These are phyloP conservation scores for Dioscorea alata DNA, from an alignment of 106 monocot species.

Conservation along the genomic window DNA sequence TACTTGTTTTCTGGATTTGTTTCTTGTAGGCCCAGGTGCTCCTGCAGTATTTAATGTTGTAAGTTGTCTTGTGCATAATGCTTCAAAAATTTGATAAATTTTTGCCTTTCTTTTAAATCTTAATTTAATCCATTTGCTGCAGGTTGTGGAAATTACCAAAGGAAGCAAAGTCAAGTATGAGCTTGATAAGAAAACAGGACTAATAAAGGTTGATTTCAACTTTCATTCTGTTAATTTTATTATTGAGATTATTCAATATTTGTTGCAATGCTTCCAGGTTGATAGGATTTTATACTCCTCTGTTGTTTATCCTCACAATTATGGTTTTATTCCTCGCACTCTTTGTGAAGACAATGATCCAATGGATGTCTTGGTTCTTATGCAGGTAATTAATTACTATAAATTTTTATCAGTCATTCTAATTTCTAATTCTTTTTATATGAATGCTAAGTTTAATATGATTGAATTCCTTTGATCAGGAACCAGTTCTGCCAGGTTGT, in stretches of 20 bases:
- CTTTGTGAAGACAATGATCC: conserved; percentile 17
- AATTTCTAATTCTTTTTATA: too few species aligned
- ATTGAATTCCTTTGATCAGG: conserved; percentile 8
- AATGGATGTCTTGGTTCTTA: conserved; percentile 13
- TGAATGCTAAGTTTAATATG: too few species aligned
- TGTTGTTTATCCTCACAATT: conserved; percentile 12
- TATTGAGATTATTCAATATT: neutral
- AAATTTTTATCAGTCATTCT: neutral
- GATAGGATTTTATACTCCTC: conserved; percentile 9
- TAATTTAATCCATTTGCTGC: neutral
- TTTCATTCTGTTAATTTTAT: neutral
- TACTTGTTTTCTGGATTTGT: too few species aligned
- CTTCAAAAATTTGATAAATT: neutral
- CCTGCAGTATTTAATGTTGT: conserved; percentile 32
- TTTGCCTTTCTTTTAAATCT: neutral
- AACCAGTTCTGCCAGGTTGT: conserved; percentile 27
- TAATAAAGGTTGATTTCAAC: conserved; percentile 21
- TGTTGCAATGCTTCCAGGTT: neutral
- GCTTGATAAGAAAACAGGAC: conserved; percentile 41
- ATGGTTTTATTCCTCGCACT: conserved; percentile 13
- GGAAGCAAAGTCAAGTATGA: conserved; percentile 32
- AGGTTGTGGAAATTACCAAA: conserved; percentile 15
- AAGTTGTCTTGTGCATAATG: conserved; percentile 2
- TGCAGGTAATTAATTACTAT: conserved; percentile 1
- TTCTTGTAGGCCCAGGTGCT: conserved; percentile 29